Base-by-base conservation (phyloP, 805 yeast genomes). In the Candida ortonii region DNA sequence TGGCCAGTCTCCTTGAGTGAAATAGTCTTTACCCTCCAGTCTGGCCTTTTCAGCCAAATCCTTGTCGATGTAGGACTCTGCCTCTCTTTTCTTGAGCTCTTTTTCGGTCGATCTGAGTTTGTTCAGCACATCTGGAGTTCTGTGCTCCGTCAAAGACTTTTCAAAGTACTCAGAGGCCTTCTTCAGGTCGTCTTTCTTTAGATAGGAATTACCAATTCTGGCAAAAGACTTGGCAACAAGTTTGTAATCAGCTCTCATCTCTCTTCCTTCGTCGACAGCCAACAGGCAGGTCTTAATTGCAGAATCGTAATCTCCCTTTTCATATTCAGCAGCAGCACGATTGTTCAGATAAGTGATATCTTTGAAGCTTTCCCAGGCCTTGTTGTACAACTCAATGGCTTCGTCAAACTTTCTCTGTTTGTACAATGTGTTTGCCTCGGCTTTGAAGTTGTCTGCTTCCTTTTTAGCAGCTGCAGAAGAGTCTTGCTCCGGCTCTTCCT, bases 291-390 rank as follows among this genome's bases (percentile, higher is more conserved):
- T 86, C 40, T 71, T 64, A 46, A 93, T 84, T 25, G 96, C 89
- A 8, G 80, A 64, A 38, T 88, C 96, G 53, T 75, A 84, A 55
- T 88, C 96, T 43, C 93, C 96, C 62, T 89, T 87, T 67, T 93
- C 99, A 56, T 65, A 93, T 65, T 93, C 96, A 21, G 98, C 99
- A 38, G 99, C 97, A 24, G 98, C 93, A 54, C 94, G 79, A 71
- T 93, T 93, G 70, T 94, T 93, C 59, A 93, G 72, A 59, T 84
- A 93, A 1, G 97, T 90, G 54, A 90, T 86, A 58, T 93, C 97
- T 55, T 79, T 73, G 64, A 70, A 64, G 14, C 78, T 59, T 21
- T 80, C 83, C 84, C 87, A 93, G 2, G 99, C 99, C 56, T 79
- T 73, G 57, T 84, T 70, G 66, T 93, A 93, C 43, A 77, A 68